Evolutionary conservation across 768 basidiomycete genomes (phyloP).

Genomic region (Holtermanniella nyarrowii): DNA sequence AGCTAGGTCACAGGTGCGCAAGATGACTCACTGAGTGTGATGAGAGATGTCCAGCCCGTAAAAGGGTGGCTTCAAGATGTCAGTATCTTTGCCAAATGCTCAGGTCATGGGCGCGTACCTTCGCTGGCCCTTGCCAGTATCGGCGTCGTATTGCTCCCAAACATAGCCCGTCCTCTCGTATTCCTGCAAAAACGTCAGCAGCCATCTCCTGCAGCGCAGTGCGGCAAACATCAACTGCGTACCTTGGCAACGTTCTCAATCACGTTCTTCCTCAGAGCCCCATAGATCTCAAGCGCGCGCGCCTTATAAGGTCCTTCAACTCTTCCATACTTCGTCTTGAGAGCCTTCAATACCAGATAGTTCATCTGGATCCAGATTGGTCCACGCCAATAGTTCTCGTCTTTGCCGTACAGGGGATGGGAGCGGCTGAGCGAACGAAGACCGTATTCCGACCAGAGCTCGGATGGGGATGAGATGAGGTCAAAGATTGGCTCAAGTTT

Average conservation of each 20-base stretch:
- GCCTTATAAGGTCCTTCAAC: slow-evolving; percentile 71
- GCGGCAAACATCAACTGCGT: slow-evolving; percentile 7
- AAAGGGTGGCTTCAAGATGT: slow-evolving; percentile 65
- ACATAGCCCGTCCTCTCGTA: slow-evolving; percentile 87
- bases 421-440: slow-evolving; percentile 77
- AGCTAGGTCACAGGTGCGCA: slow-evolving; percentile 5
- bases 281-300: slow-evolving; percentile 67
- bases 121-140: slow-evolving; percentile 69
- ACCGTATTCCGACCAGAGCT: slow-evolving; percentile 86
- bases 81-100: background rate
- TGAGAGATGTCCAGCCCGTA: slow-evolving; percentile 90
- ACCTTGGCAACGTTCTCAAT: slow-evolving; percentile 72
- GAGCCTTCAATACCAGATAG: slow-evolving; percentile 68
- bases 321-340: slow-evolving; percentile 74
- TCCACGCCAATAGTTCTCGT: slow-evolving; percentile 96
- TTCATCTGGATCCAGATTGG: slow-evolving; percentile 98
- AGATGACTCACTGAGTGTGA: slow-evolving; percentile 64
- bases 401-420: slow-evolving; percentile 80
- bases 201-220: background rate
- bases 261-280: slow-evolving; percentile 66
- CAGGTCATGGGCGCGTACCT: no score
- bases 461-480: slow-evolving; percentile 63
- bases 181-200: slow-evolving; percentile 43
- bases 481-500: slow-evolving; percentile 74
- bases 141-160: slow-evolving; percentile 92